phyloP scores from a whole-genome alignment of 148 eudicot genomes.

The Mesembryanthemum crystallinum region DNA sequence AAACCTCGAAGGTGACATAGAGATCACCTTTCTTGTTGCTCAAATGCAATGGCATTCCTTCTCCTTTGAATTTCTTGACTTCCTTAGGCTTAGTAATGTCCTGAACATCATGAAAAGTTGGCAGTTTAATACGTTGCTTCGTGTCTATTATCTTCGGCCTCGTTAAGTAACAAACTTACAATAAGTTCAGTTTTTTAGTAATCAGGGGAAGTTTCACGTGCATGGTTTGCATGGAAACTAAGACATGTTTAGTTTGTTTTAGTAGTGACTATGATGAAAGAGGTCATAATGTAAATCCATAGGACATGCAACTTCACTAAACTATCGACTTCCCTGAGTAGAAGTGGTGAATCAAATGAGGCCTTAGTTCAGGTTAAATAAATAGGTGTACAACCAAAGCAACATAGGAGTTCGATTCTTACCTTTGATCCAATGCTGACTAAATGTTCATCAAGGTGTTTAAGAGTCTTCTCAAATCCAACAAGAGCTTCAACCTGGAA shows the following conservation, averaged over 20 bases:
- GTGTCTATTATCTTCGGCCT: neutral
- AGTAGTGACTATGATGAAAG: no score
- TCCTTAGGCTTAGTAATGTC: conserved; percentile 83
- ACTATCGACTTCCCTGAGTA: neutral
- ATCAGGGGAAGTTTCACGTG: no score
- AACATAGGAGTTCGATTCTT: conserved; percentile 13
- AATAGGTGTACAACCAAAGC: neutral
- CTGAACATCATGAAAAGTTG: conserved; percentile 32
- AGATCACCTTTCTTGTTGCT: conserved; percentile 91
- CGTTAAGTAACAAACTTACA: neutral
- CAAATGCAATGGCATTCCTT: conserved; percentile 87
- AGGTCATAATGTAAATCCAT: neutral
- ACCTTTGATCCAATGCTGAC: conserved; percentile 83
- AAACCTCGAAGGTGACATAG: conserved; percentile 73
- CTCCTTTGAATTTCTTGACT: conserved; percentile 83
- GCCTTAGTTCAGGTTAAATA: neutral
- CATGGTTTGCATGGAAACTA: no score
- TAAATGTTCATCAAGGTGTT: conserved; percentile 85
- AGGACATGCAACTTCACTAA: neutral
- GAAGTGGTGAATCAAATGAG: neutral
- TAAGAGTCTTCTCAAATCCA: conserved; percentile 85
- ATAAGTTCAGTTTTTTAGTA: neutral
- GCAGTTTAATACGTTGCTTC: neutral
- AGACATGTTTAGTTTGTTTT: no score
- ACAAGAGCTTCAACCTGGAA: conserved; percentile 90